Evolutionary conservation across 192 early-diverging fungal species (phyloP).

Genomic region (Coemansia sp.): DNA sequence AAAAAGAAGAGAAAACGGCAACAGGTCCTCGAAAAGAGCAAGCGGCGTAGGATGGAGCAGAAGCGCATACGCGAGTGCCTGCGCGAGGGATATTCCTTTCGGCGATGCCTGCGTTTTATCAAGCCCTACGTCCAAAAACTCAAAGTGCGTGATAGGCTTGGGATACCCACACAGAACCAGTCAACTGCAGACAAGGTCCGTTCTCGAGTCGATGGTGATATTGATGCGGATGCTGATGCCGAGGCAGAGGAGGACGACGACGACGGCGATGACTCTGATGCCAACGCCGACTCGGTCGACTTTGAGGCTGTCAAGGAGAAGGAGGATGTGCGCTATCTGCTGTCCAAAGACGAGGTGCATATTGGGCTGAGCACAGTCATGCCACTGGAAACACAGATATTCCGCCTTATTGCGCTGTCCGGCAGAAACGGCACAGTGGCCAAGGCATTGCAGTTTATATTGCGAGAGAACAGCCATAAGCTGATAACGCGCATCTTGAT

Average conservation of each 20-base stretch:
- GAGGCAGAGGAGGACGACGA: background rate
- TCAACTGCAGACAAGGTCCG: too few species aligned
- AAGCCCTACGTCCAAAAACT: constrained; percentile 28
- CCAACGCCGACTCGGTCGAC: constrained; percentile 8
- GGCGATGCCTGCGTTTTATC: constrained; percentile 44
- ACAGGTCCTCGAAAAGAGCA: background rate
- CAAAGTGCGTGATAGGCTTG: constrained; percentile 17
- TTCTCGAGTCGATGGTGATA: background rate
- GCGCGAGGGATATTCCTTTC: constrained; percentile 21
- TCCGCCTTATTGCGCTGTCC: constrained; percentile 44
- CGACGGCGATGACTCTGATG: constrained; percentile 11
- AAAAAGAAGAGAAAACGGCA: background rate
- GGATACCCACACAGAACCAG: constrained; percentile 26
- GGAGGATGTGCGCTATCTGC: constrained; percentile 34
- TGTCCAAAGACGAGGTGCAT: constrained; percentile 25
- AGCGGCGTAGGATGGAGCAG: background rate
- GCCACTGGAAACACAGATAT: constrained; percentile 36
- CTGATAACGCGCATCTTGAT: constrained; percentile 13
- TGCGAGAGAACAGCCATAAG: constrained; percentile 9
- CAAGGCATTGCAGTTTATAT: constrained; percentile 22
- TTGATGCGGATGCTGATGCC: background rate
- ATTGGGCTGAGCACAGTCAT: constrained; percentile 22
- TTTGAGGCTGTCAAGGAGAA: constrained; percentile 27
- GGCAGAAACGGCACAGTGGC: constrained; percentile 31
- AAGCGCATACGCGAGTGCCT: background rate